Evolutionary conservation across 306 rosid species (phyloP).

Genomic region (Sicyos baderoa): DNA sequence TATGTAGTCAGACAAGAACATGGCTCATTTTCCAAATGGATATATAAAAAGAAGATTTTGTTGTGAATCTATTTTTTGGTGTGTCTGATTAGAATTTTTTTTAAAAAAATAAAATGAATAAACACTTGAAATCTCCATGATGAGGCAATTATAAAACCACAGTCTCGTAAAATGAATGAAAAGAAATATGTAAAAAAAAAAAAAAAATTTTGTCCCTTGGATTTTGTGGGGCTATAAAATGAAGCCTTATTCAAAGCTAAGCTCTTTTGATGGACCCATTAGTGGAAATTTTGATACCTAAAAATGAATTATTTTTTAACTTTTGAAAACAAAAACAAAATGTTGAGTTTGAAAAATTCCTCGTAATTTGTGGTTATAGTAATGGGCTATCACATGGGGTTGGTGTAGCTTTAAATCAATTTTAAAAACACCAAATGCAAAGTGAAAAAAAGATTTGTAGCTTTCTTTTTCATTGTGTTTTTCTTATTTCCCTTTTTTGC

Average conservation of each 20-base stretch:
- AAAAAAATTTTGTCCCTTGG: slow-evolving; percentile 48
- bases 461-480: slow-evolving; percentile 26
- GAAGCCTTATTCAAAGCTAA: slow-evolving; percentile 35
- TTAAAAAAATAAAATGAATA: slow-evolving; percentile 15
- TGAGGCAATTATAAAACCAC: slow-evolving; percentile 42
- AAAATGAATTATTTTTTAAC: background rate
- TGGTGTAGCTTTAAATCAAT: slow-evolving; percentile 23
- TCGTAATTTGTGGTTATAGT: slow-evolving; percentile 24
- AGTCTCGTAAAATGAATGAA: slow-evolving; percentile 44
- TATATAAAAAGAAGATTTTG: too few species aligned
- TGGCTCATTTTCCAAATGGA: too few species aligned
- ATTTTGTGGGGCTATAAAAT: slow-evolving; percentile 58
- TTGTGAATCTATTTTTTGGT: too few species aligned
- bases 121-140: slow-evolving; percentile 37
- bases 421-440: slow-evolving; percentile 34
- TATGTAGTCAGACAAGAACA: too few species aligned
- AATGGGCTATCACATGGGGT: slow-evolving; percentile 34
- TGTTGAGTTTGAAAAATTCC: slow-evolving; percentile 34
- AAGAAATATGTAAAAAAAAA: slow-evolving; percentile 35
- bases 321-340: too few species aligned
- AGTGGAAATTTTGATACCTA: slow-evolving; percentile 43
- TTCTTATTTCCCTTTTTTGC: slow-evolving; percentile 11
- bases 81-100: too few species aligned
- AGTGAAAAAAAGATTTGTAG: slow-evolving; percentile 20
- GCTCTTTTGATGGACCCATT: slow-evolving; percentile 37